These are phyloP conservation scores for Pyrenochaeta sp. DNA, from an alignment of 2,329 filamentous ascomycete genomes.

Conservation along the genomic window DNA sequence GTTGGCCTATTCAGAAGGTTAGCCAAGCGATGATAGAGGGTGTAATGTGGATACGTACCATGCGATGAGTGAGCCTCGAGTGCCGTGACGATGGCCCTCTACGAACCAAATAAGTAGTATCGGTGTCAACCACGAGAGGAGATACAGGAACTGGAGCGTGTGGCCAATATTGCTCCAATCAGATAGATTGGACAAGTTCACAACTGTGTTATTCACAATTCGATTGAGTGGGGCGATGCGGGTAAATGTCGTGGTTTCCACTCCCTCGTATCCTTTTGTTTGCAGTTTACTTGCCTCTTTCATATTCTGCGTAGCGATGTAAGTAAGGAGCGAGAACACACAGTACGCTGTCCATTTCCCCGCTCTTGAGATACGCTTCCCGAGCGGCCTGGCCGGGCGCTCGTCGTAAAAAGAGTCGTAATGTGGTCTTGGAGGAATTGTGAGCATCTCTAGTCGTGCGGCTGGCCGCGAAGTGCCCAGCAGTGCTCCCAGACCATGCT, in stretches of 20 bases:
- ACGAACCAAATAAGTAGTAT: conserved; percentile 11
- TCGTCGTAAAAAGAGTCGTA: conserved; percentile 8
- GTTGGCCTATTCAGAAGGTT: conserved; percentile 2
- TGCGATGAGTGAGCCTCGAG: conserved; percentile 5
- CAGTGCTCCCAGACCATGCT: not conserved
- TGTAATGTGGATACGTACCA: conserved; percentile 1
- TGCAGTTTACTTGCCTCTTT: not conserved
- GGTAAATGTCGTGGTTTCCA: not conserved
- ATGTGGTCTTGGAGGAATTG: conserved; percentile 3
- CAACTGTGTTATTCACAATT: not conserved
- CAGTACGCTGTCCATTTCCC: not conserved
- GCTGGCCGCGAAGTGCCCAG: not conserved
- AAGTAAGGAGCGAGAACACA: not conserved
- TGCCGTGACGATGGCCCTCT: conserved; percentile 7
- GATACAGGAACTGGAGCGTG: conserved; percentile 11
- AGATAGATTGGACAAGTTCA: not conserved
- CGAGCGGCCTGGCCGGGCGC: conserved; percentile 6
- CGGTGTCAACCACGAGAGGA: conserved; percentile 5
- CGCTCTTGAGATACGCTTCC: not conserved
- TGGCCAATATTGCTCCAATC: conserved; percentile 3
- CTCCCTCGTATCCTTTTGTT: not conserved
- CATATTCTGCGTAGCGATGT: not conserved
- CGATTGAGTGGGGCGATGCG: not conserved
- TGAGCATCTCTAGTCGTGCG: conserved; percentile 6
- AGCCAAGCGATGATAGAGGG: not conserved